Conservation (phyloP, 352 stramenopile species). For the Globisporangium mamillatum region DNA sequence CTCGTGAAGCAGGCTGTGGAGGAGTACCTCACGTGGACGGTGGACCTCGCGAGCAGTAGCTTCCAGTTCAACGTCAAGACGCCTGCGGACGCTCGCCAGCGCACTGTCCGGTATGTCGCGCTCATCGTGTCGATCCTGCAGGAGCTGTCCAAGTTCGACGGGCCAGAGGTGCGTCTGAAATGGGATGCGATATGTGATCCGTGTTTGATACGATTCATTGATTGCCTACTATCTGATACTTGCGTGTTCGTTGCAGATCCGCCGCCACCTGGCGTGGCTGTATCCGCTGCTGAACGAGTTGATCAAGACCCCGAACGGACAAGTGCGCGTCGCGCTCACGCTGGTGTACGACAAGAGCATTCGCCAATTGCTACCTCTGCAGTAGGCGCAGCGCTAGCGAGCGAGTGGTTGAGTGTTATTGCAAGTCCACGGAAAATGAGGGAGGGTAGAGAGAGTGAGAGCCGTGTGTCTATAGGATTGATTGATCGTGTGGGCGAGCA, state of each 20-base stretch:
- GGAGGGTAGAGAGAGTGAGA: too few species aligned
- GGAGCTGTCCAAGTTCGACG: slow-evolving; percentile 48
- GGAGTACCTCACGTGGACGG: slow-evolving; percentile 71
- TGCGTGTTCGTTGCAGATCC: slow-evolving; percentile 39
- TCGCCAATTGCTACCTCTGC: slow-evolving; percentile 46
- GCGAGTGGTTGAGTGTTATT: too few species aligned
- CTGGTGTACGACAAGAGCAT: slow-evolving; percentile 68
- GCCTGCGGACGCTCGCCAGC: slow-evolving; percentile 48
- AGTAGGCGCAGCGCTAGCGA: neutral
- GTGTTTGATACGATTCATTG: neutral
- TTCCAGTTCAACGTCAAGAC: slow-evolving; percentile 20
- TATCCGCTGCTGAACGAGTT: slow-evolving; percentile 77
- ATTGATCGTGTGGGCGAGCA: too few species aligned
- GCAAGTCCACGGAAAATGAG: too few species aligned
- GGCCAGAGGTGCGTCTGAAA: slow-evolving; percentile 40
- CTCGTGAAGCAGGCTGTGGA: slow-evolving; percentile 60
- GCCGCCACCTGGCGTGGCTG: slow-evolving; percentile 70
- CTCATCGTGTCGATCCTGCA: slow-evolving; percentile 52
- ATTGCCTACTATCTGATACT: neutral
- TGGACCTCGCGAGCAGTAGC: slow-evolving; percentile 2
- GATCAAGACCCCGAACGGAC: slow-evolving; percentile 57
- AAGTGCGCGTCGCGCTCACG: slow-evolving; percentile 60
- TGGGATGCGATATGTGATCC: neutral
- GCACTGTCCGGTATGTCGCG: slow-evolving; percentile 48
- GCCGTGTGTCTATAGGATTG: too few species aligned